phyloP scores from a whole-genome alignment of 1,284 basidiomycete genomes.

The Trichosporon sp. region DNA sequence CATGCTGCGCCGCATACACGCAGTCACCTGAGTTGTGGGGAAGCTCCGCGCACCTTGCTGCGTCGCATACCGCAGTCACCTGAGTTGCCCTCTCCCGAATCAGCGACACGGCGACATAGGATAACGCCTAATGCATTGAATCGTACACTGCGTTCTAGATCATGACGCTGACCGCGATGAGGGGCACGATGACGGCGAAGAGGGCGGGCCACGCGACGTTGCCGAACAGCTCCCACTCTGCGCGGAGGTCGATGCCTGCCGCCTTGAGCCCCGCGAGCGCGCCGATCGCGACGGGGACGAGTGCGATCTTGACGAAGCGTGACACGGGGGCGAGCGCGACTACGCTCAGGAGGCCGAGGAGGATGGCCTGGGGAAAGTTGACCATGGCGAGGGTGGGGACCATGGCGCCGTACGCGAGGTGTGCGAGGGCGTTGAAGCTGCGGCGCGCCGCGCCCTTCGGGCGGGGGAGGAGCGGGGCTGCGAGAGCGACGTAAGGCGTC shows the following conservation, averaged over 20 bases:
- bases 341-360: slow-evolving; percentile 61
- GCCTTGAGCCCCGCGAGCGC: slow-evolving; percentile 4
- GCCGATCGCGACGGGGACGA: slow-evolving; percentile 1
- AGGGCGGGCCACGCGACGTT: slow-evolving; percentile 42
- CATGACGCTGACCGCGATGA: slow-evolving; percentile 30
- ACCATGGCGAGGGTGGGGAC: slow-evolving; percentile 79
- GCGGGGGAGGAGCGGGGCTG: slow-evolving; percentile 37
- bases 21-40: too few species aligned
- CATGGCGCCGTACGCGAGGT: slow-evolving; percentile 67
- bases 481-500: slow-evolving; percentile 21
- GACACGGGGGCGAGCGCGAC: slow-evolving; percentile 21
- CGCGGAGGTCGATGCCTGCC: slow-evolving; percentile 18
- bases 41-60: too few species aligned
- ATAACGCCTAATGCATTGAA: background rate
- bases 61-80: too few species aligned
- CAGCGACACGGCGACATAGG: background rate
- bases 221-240: slow-evolving; percentile 42
- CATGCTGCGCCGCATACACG: too few species aligned
- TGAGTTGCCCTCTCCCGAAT: too few species aligned
- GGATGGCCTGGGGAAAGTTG: slow-evolving; percentile 79
- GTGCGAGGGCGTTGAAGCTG: slow-evolving; percentile 26
- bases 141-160: slow-evolving; percentile 8
- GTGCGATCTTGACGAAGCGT: background rate
- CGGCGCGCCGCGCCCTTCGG: slow-evolving; percentile 56
- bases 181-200: slow-evolving; percentile 36